phyloP scores from a whole-genome alignment of 805 yeast species.

The Yarrowia sp. region DNA sequence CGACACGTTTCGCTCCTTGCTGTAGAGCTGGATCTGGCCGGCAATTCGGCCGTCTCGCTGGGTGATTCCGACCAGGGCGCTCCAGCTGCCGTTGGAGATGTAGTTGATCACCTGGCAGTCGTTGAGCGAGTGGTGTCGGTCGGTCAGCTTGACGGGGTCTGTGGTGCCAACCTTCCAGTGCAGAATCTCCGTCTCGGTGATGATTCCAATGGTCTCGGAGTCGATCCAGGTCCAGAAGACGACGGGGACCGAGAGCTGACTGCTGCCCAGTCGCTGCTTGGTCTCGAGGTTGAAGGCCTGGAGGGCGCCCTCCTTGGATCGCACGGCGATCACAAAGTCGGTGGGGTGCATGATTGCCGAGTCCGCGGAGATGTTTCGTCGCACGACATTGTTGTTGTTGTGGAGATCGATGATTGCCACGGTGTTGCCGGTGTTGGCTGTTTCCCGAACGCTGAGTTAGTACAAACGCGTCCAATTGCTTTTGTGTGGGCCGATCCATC shows the following conservation, averaged over 20 bases:
- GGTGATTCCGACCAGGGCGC: constrained; percentile 90
- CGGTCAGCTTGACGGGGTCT: constrained; percentile 78
- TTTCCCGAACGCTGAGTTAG: constrained; percentile 41
- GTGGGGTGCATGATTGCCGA: constrained; percentile 94
- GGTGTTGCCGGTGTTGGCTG: constrained; percentile 52
- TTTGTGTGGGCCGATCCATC: neutral
- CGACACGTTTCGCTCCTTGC: constrained; percentile 83
- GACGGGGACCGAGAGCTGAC: constrained; percentile 81
- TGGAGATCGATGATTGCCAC: constrained; percentile 89
- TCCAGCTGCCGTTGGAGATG: constrained; percentile 86
- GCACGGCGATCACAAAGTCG: constrained; percentile 82
- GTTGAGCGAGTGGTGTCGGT: constrained; percentile 71
- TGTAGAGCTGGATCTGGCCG: constrained; percentile 91
- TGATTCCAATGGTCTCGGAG: constrained; percentile 69
- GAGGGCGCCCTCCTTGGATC: constrained; percentile 94
- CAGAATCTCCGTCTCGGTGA: constrained; percentile 71
- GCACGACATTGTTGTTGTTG: constrained; percentile 71
- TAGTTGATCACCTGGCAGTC: constrained; percentile 88
- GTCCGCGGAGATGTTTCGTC: constrained; percentile 96
- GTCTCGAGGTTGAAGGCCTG: constrained; percentile 88
- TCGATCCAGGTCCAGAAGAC: constrained; percentile 94
- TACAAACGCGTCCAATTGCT: too few relatives aligned
- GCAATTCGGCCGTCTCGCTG: constrained; percentile 92
- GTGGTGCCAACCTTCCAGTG: constrained; percentile 74
- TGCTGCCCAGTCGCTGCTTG: constrained; percentile 85